phyloP scores from a whole-genome alignment of 345 rosid species.

The Eutrema heterophyllum region DNA sequence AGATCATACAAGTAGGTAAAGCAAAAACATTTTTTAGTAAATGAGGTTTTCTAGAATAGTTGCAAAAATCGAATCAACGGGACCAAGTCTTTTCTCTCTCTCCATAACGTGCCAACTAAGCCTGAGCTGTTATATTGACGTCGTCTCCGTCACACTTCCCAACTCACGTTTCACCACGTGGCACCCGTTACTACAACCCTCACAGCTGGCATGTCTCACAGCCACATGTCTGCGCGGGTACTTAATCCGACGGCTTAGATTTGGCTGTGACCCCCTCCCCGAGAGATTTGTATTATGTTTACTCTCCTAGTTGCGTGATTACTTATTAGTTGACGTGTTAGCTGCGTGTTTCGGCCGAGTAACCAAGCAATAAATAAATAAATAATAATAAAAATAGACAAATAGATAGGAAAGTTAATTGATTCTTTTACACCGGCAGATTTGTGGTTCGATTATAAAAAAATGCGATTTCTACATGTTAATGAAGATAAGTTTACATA shows the following conservation, averaged over 20 bases:
- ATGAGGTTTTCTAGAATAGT: neutral
- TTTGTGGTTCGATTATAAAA: too few relatives aligned
- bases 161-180: constrained; percentile 22
- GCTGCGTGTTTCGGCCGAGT: constrained; percentile 27
- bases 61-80: neutral
- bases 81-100: constrained; percentile 25
- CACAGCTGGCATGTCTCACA: constrained; percentile 2
- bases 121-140: constrained; percentile 23
- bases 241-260: constrained; percentile 8
- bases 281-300: neutral
- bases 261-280: too few relatives aligned
- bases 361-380: neutral
- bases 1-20: neutral
- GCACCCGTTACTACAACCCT: neutral
- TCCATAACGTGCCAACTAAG: constrained; percentile 24
- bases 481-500: too few relatives aligned
- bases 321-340: constrained; percentile 17
- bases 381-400: neutral
- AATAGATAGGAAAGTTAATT: too few relatives aligned
- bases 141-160: constrained; percentile 27
- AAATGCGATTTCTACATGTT: too few relatives aligned
- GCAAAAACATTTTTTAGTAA: neutral
- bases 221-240: neutral
- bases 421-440: too few relatives aligned
- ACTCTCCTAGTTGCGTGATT: too few relatives aligned